A percentile compares a stretch with the other conserved stretches of the same genome.
Evolutionary conservation across 1,284 basidiomycete genomes (phyloP).

Genomic region (Fomes fomentarius): DNA sequence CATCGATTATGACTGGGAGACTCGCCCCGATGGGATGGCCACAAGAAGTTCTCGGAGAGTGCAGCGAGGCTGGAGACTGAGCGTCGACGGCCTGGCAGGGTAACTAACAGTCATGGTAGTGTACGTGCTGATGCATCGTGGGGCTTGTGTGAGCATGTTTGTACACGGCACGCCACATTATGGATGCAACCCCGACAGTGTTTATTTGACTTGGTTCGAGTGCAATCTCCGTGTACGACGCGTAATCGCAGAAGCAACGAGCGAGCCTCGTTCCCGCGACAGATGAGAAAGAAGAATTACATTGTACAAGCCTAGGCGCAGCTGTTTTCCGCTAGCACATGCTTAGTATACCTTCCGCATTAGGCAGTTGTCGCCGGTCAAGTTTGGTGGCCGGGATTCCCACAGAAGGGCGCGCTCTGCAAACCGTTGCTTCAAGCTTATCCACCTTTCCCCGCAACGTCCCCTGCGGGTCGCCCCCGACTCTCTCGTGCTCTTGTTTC

Average conservation of each 20-base stretch:
- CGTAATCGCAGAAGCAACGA: too few species aligned
- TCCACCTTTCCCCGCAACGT: slow-evolving; percentile 20
- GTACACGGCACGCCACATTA: slow-evolving; percentile 14
- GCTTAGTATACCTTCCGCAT: slow-evolving; percentile 4
- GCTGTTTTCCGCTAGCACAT: neutral
- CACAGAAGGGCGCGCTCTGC: neutral
- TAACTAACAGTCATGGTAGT: neutral
- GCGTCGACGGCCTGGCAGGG: neutral
- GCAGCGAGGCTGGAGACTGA: slow-evolving; percentile 2
- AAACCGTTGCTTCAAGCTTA: neutral
- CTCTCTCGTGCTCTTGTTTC: slow-evolving; percentile 20
- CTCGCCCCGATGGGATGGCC: neutral
- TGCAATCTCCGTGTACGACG: too few species aligned
- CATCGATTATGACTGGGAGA: slow-evolving; percentile 15
- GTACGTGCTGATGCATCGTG: slow-evolving; percentile 4
- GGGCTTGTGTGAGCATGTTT: slow-evolving; percentile 13
- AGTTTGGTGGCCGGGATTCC: slow-evolving; percentile 18
- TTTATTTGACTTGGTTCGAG: neutral
- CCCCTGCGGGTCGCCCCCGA: slow-evolving; percentile 26
- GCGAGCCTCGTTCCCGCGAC: neutral
- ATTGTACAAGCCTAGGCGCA: neutral
- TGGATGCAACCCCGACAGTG: neutral
- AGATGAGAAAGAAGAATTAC: neutral
- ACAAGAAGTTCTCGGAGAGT: slow-evolving; percentile 7
- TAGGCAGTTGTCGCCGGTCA: slow-evolving; percentile 13